Conservation (phyloP, 108 stramenopile species). For the Pseudonitzschia multiseries region DNA sequence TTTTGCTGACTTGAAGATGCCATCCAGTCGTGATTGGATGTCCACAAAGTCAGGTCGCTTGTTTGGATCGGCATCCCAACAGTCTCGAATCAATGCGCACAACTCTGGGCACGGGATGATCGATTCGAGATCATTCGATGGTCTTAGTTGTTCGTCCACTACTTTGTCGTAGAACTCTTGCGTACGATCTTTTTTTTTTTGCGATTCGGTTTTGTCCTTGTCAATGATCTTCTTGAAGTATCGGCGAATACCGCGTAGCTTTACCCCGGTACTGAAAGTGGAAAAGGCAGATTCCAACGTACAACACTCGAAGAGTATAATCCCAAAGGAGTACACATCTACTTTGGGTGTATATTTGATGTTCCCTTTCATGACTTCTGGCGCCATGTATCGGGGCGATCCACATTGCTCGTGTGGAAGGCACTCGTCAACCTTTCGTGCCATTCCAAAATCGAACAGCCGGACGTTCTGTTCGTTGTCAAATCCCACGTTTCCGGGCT, state of each 20-base stretch:
- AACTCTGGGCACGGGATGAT: slow-evolving; percentile 19
- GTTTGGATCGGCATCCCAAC: slow-evolving; percentile 54
- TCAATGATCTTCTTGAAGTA: background rate
- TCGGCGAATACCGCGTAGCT: background rate
- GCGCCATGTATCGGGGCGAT: slow-evolving; percentile 62
- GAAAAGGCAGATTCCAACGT: slow-evolving; percentile 59
- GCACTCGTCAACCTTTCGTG: slow-evolving; percentile 26
- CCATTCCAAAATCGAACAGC: slow-evolving; percentile 72
- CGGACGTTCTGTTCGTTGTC: slow-evolving; percentile 34
- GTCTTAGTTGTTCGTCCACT: slow-evolving; percentile 17
- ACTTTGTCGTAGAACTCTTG: slow-evolving; percentile 16
- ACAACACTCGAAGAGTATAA: slow-evolving; percentile 66
- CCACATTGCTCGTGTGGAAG: slow-evolving; percentile 32
- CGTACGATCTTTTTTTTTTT: background rate
- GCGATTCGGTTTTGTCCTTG: background rate
- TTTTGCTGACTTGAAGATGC: background rate
- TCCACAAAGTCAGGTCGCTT: slow-evolving; percentile 49
- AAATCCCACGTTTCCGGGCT: slow-evolving; percentile 49
- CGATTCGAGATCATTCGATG: slow-evolving; percentile 10
- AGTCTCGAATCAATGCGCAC: slow-evolving; percentile 27
- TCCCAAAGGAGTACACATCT: slow-evolving; percentile 77
- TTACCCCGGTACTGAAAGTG: too few relatives aligned
- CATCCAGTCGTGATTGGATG: slow-evolving; percentile 36
- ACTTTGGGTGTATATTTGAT: slow-evolving; percentile 61
- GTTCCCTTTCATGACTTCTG: slow-evolving; percentile 43